Percentiles rank a stretch among this genome's conserved stretches.
phyloP scores from a whole-genome alignment of 192 early-diverging fungal species.

The Coemansia sp. region DNA sequence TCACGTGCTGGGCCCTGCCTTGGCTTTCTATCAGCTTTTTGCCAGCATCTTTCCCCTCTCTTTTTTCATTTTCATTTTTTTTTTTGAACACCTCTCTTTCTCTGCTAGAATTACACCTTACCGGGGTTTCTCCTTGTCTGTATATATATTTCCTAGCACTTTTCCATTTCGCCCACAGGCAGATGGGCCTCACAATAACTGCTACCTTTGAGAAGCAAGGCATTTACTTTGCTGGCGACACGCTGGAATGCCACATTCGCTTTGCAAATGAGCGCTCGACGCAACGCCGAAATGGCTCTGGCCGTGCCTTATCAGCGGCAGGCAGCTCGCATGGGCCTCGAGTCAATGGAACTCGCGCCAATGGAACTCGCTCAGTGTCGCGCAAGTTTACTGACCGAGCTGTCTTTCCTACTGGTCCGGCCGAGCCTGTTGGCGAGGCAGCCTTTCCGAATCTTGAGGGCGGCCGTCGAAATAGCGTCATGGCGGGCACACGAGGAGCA shows the following conservation, averaged over 20 bases:
- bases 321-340: neutral
- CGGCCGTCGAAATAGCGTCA: neutral
- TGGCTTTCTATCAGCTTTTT: neutral
- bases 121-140: neutral
- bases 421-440: neutral
- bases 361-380: constrained; percentile 2
- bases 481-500: neutral
- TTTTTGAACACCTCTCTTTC: neutral
- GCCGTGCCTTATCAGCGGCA: neutral
- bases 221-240: constrained; percentile 50
- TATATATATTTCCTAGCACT: neutral
- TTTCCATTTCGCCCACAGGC: constrained; percentile 4
- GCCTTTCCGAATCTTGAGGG: constrained; percentile 13
- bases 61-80: neutral
- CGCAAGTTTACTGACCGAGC: constrained; percentile 4
- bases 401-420: neutral
- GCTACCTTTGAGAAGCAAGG: constrained; percentile 49
- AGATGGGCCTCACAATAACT: constrained; percentile 50
- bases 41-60: too few species aligned
- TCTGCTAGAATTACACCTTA: too few species aligned
- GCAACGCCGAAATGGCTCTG: neutral
- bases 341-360: constrained; percentile 1
- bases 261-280: constrained; percentile 35
- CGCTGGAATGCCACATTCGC: constrained; percentile 49
- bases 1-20: neutral